These are phyloP conservation scores for Rhodamnia rubescens DNA, from an alignment of 345 rosid species.

Conservation along the genomic window DNA sequence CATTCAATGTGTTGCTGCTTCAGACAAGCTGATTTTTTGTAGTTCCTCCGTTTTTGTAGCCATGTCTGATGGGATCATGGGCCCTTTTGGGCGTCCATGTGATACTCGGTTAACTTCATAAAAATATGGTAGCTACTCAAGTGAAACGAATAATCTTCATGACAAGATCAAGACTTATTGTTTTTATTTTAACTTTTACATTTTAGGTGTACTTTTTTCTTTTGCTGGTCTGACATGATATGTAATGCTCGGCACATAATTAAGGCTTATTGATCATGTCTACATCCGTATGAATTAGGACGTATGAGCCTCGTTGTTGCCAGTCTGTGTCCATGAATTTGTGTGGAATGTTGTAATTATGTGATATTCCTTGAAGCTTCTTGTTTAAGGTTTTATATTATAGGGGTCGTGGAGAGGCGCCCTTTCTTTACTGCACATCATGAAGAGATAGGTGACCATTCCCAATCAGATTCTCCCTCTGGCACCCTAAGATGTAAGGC, in stretches of 20 bases:
- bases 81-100: not conserved
- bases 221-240: not conserved
- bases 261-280: not conserved
- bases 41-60: not conserved
- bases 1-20: not conserved
- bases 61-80: not conserved
- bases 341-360: not conserved
- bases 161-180: not conserved
- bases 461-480: constrained; percentile 10
- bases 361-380: not conserved
- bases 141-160: not conserved
- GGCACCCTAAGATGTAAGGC: constrained; percentile 48
- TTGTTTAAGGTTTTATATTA: not conserved
- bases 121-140: not conserved
- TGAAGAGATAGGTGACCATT: constrained; percentile 24
- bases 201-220: not conserved
- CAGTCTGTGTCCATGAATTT: not conserved
- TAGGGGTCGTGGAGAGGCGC: constrained; percentile 1
- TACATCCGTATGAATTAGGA: not conserved
- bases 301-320: not conserved
- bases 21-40: not conserved
- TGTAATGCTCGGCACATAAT: not conserved
- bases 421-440: constrained; percentile 1
- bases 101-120: not conserved
- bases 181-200: not conserved